phyloP scores from a whole-genome alignment of 306 rosid species.

The Lablab purpureus region DNA sequence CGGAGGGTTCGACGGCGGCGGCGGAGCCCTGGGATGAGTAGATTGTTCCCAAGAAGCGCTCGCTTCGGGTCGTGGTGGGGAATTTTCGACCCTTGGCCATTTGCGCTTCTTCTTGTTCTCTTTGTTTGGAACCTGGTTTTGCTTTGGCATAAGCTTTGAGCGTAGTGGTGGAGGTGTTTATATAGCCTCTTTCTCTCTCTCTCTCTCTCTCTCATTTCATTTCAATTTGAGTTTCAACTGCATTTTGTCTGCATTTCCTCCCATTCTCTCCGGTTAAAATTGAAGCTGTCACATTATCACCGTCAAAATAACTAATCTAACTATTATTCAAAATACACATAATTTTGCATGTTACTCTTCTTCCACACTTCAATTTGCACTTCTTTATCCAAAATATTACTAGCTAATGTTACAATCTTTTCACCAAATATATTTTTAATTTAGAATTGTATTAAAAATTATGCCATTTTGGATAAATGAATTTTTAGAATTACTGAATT shows the following conservation, averaged over 20 bases:
- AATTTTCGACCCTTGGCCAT: slow-evolving; percentile 95
- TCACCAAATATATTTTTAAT: no score
- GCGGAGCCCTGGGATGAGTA: slow-evolving; percentile 47
- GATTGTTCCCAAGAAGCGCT: slow-evolving; percentile 68
- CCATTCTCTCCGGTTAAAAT: slow-evolving; percentile 30
- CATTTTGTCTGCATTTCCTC: slow-evolving; percentile 71
- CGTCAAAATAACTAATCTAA: background rate
- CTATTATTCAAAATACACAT: background rate
- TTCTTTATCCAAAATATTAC: no score
- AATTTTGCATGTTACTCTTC: background rate
- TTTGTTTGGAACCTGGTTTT: slow-evolving; percentile 3
- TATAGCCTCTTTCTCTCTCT: slow-evolving; percentile 57
- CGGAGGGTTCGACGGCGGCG: slow-evolving; percentile 53
- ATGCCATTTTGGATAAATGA: no score
- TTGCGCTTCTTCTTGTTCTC: background rate
- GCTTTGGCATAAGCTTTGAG: slow-evolving; percentile 52
- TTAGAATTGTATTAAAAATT: no score
- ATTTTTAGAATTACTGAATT: background rate
- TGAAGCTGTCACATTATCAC: slow-evolving; percentile 28
- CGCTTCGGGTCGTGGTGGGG: slow-evolving; percentile 63
- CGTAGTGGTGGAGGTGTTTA: slow-evolving; percentile 43
- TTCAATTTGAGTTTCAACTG: slow-evolving; percentile 76
- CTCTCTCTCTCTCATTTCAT: slow-evolving; percentile 61
- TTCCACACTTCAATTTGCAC: no score
- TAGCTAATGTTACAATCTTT: no score